Evolutionary conservation across 192 early-diverging fungal species (phyloP), one percentile per base, ranked within the genome.

Genomic region (Podochytrium sp.): DNA sequence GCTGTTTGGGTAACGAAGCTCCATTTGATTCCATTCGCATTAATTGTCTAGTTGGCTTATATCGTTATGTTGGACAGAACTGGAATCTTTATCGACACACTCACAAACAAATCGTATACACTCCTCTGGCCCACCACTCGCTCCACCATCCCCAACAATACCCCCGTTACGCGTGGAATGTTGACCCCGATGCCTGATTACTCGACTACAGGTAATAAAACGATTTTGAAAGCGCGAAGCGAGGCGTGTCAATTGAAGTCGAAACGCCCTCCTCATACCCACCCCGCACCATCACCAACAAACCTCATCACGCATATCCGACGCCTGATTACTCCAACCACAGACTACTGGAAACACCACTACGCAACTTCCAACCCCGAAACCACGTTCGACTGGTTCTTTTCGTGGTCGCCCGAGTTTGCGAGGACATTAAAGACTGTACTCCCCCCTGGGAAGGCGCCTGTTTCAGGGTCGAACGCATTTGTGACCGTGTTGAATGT

Each of bases 171-270:
- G 7, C 73, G 73, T 7, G 62, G 73, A 63, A 32, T 34, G n/a
- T 23, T 74, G 33, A 68, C 73, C 33, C 16, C 14, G 4, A 74
- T 74, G 73, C 61, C 73, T 29, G 62, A 65, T 30, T 74, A 66
- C 32, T 37, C 63, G 12, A n/a, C n/a, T n/a, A n/a, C n/a, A n/a
- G n/a, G n/a, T n/a, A n/a, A n/a, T n/a, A n/a, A n/a, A n/a, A n/a
- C n/a, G n/a, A n/a, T n/a, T n/a, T n/a, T n/a, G n/a, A n/a, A n/a
- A n/a, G n/a, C n/a, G n/a, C n/a, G n/a, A n/a, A n/a, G n/a, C n/a
- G n/a, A n/a, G n/a, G n/a, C n/a, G n/a, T n/a, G n/a, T n/a, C n/a
- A n/a, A n/a, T n/a, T n/a, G n/a, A n/a, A n/a, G n/a, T n/a, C n/a
- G n/a, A n/a, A n/a, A n/a, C n/a, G n/a, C n/a, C n/a, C n/a, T n/a